Base-by-base conservation (phyloP, 2,329 filamentous ascomycete genomes). In the Coleophoma crateriformis region DNA sequence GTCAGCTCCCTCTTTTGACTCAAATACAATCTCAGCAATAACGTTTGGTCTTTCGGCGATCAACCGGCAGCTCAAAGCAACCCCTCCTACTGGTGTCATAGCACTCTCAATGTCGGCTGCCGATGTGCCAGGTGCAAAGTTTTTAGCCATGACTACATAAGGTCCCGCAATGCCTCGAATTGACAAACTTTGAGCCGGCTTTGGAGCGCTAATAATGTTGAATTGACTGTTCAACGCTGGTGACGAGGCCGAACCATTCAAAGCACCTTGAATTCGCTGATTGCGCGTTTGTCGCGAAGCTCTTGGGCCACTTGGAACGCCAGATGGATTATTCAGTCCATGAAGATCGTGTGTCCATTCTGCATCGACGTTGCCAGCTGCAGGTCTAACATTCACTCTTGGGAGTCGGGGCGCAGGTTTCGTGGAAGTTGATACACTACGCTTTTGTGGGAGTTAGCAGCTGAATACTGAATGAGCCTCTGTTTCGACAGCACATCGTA, bases 21-120 rank as follows among this genome's bases (percentile, higher is more conserved):
- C 77, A 62, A 92, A 90, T 4, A 84, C 75, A 63, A 94, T 81
- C 69, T 94, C 88, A 19, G 85, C 86, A 61, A 90, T 84, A 46
- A 94, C 81, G 4, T 85, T 84, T 0, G 89, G 88, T 27, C 72
- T 71, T 4, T 82, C 76, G 63, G 85, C 82, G 50, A 90, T 68
- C 37, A 94, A 70, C 34, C 75, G 78, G 69, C 88, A 92, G 60
- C 78, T 81, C 20, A 78, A 63, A 60, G 90, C 77, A 53, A 84
- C 74, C 32, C 85, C 87, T 37, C 85, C 87, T n/a, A 88, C 71
- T 0, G 82, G 82, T n/a, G 77, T 79, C 81, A 94, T 84, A 50
- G 88, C 88, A 59, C 84, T 87, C 71, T 90, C 87, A 52, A 94
- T 89, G 62, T 94, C 88, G 32, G 85, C 87, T 2, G 85, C 85